phyloP scores from a whole-genome alignment of 305 asterid species.

The Fraxinus latifolia region DNA sequence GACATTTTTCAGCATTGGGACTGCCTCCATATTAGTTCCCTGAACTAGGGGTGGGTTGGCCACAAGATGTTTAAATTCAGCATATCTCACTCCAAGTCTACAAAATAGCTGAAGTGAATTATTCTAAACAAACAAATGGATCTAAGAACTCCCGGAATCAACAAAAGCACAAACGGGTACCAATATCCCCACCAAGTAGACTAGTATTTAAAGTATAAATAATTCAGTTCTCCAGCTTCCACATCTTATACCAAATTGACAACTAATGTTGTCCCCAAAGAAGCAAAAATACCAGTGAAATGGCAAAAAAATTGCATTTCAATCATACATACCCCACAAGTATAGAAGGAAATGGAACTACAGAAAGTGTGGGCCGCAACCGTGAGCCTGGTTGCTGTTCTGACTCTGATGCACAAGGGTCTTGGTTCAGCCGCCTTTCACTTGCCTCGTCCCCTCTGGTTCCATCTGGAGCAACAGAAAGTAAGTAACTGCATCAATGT shows the following conservation, averaged over 20 bases:
- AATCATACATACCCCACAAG: constrained; percentile 84
- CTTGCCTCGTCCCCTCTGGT: constrained; percentile 63
- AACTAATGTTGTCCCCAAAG: constrained; percentile 7
- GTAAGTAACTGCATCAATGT: constrained; percentile 22
- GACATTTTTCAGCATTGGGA: background rate
- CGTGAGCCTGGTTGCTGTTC: constrained; percentile 73
- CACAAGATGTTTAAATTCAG: background rate
- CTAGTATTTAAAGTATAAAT: background rate
- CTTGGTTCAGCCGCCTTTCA: constrained; percentile 44
- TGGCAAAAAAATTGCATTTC: constrained; percentile 1
- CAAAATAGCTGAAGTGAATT: background rate
- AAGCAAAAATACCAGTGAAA: constrained; percentile 5
- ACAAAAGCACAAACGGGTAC: background rate
- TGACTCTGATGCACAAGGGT: constrained; percentile 50
- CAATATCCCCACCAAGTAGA: constrained; percentile 1
- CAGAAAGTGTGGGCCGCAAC: constrained; percentile 80
- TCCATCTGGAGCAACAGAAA: constrained; percentile 57
- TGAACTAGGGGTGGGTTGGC: background rate
- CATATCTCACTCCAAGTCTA: background rate
- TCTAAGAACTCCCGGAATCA: background rate
- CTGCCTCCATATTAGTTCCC: constrained; percentile 1
- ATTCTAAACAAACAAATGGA: background rate
- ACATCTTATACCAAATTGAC: constrained; percentile 6
- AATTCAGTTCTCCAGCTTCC: background rate
- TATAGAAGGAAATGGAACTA: constrained; percentile 89